Percentiles rank a stretch among this genome's conserved stretches.
phyloP scores from a whole-genome alignment of 2,329 filamentous ascomycete species.

The Monascus ruber region DNA sequence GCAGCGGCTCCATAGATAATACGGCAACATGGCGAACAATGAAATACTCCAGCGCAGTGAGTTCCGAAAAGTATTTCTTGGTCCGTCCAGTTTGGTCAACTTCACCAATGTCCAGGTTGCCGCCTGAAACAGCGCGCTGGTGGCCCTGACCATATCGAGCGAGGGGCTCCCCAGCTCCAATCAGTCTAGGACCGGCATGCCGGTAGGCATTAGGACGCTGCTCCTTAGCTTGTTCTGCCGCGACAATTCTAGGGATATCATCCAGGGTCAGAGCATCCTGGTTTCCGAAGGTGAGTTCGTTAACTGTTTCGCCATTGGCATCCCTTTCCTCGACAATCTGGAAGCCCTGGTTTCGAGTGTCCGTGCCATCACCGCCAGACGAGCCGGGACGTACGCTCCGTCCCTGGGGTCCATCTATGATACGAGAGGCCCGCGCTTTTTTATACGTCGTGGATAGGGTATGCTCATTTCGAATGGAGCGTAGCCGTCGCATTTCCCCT shows the following conservation, averaged over 20 bases:
- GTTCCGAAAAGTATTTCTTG: constrained; percentile 88
- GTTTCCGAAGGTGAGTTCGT: constrained; percentile 76
- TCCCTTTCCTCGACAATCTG: constrained; percentile 74
- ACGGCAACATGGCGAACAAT: constrained; percentile 94
- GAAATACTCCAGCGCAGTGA: constrained; percentile 92
- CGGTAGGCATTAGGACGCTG: constrained; percentile 72
- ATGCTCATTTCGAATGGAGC: constrained; percentile 88
- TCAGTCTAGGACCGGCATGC: constrained; percentile 60
- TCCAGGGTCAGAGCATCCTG: constrained; percentile 88
- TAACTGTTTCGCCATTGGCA: constrained; percentile 54
- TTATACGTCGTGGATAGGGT: constrained; percentile 87
- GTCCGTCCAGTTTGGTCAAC: constrained; percentile 46
- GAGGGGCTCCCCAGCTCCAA: constrained; percentile 45
- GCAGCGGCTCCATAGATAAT: constrained; percentile 82
- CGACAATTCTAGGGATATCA: constrained; percentile 91
- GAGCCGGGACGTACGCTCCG: constrained; percentile 58
- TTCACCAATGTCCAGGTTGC: constrained; percentile 33
- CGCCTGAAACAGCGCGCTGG: constrained; percentile 54
- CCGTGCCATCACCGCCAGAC: constrained; percentile 48
- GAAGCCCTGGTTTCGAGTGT: constrained; percentile 48
- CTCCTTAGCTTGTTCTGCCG: constrained; percentile 87
- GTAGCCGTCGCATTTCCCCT: constrained; percentile 81
- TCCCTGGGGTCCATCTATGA: constrained; percentile 78
- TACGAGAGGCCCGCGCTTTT: constrained; percentile 78
- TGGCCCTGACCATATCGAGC: constrained; percentile 59